A percentile compares a stretch with the other conserved stretches of the same genome.
Conservation (phyloP, 2,329 filamentous ascomycete species). For the Cercospora beticola region DNA sequence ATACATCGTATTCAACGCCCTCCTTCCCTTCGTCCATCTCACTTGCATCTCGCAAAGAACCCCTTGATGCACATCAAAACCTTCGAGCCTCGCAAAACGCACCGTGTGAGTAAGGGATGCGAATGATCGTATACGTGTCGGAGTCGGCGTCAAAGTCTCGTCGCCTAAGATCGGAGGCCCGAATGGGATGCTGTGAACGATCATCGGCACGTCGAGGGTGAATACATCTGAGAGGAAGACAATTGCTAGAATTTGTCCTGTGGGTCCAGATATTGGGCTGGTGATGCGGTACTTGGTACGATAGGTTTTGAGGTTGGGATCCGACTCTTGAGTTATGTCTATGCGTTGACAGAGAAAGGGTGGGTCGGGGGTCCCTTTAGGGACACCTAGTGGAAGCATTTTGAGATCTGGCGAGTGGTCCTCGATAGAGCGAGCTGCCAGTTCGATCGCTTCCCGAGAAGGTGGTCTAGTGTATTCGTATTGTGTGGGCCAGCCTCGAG, state of each 20-base stretch:
- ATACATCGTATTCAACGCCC: background rate
- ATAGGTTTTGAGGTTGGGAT: background rate
- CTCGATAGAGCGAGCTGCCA: background rate
- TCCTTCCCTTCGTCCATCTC: background rate
- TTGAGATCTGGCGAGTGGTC: background rate
- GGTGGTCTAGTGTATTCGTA: background rate
- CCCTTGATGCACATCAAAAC: constrained; percentile 2
- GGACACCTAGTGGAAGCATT: background rate
- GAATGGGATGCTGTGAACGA: background rate
- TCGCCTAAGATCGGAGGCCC: background rate
- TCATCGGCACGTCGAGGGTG: background rate
- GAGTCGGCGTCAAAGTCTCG: background rate
- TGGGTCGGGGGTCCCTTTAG: background rate
- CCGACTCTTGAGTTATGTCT: background rate
- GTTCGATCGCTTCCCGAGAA: background rate
- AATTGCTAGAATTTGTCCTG: constrained; percentile 1
- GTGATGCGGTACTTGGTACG: background rate
- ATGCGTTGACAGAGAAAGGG: background rate
- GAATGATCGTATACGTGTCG: background rate
- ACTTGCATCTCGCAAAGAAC: background rate
- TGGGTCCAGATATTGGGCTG: background rate
- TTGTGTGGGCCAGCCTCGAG: background rate
- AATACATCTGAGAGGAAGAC: background rate
- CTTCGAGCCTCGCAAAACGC: background rate
- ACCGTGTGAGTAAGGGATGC: background rate